Conservation (phyloP, 129 eudicot genomes). For the Silybum marianum region DNA sequence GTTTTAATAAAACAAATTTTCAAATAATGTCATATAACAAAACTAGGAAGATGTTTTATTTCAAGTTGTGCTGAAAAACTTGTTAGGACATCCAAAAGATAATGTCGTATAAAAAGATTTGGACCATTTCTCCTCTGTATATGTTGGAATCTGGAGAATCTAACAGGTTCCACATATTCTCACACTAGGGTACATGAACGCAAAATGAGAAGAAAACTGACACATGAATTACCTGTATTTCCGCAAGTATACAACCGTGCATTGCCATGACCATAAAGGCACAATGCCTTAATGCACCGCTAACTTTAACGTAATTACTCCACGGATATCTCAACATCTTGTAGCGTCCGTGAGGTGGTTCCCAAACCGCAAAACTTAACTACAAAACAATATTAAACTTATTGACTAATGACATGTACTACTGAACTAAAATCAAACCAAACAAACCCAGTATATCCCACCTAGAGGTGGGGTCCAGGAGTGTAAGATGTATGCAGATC, state of each 20-base stretch:
- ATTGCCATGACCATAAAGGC: constrained; percentile 97
- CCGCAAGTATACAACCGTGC: constrained; percentile 95
- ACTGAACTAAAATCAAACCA: not conserved
- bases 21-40: too few species aligned
- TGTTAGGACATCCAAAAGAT: too few species aligned
- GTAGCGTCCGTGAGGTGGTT: constrained; percentile 97
- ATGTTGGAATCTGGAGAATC: not conserved
- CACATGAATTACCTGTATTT: constrained; percentile 72
- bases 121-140: not conserved
- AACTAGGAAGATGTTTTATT: too few species aligned
- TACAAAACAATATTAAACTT: constrained; percentile 31
- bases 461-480: not conserved
- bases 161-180: not conserved
- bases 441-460: not conserved
- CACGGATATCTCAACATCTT: constrained; percentile 81
- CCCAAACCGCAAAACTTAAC: constrained; percentile 86
- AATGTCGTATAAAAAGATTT: too few species aligned
- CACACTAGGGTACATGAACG: not conserved
- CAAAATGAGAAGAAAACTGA: not conserved
- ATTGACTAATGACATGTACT: constrained; percentile 2
- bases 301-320: constrained; percentile 78
- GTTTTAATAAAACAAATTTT: too few species aligned
- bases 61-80: too few species aligned
- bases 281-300: constrained; percentile 92
- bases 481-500: not conserved